A percentile compares a stretch with the other conserved stretches of the same genome.
phyloP scores from a whole-genome alignment of 148 eudicot species.

The Suaeda aralocaspica region DNA sequence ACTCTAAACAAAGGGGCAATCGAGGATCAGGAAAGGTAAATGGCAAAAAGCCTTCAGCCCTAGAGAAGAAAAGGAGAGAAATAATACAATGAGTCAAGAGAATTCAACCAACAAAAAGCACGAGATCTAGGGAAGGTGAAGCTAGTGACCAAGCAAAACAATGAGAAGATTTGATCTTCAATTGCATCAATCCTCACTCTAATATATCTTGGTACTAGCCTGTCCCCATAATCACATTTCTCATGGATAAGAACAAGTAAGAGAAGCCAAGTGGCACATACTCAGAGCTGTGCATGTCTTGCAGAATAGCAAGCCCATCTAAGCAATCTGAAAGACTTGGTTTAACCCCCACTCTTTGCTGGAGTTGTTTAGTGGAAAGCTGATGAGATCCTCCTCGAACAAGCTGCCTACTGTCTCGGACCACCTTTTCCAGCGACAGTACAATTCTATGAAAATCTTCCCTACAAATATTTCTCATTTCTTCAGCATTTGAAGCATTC shows the following conservation, averaged over 20 bases:
- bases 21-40: background rate
- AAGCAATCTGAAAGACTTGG: slow-evolving; percentile 81
- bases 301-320: slow-evolving; percentile 61
- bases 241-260: slow-evolving; percentile 2
- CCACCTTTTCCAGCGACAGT: slow-evolving; percentile 53
- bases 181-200: background rate
- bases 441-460: slow-evolving; percentile 53
- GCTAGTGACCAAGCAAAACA: background rate
- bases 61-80: background rate
- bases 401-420: slow-evolving; percentile 69
- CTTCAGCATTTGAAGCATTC: background rate
- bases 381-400: slow-evolving; percentile 50
- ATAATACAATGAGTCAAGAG: background rate
- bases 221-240: background rate
- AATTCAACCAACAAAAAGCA: background rate
- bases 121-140: background rate
- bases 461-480: slow-evolving; percentile 30
- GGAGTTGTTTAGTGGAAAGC: slow-evolving; percentile 42
- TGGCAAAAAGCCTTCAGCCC: background rate
- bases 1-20: background rate
- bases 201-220: background rate
- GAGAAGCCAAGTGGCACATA: slow-evolving; percentile 29
- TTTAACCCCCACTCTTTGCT: slow-evolving; percentile 64
- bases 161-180: background rate
- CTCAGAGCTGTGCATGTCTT: slow-evolving; percentile 85